Base-by-base conservation (phyloP, 2,329 filamentous ascomycete species). In the Fusarium dimerum region DNA sequence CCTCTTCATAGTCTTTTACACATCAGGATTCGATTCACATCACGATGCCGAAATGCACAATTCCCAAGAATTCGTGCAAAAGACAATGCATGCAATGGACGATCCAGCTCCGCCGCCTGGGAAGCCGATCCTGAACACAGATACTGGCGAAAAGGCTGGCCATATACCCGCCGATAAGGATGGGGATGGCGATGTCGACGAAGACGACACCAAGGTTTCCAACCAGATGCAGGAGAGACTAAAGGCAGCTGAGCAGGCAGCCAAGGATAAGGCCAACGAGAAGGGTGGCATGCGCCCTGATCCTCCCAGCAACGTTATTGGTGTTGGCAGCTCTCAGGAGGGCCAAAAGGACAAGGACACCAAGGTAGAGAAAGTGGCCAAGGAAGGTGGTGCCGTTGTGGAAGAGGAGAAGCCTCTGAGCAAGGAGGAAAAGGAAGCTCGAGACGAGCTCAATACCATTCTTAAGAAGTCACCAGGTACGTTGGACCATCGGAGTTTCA, bases 401-500 rank as follows among this genome's bases (percentile, higher is more conserved):
- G 52, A 49, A 16, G 59, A 59, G 40, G 64, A 62, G 30, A 66
- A 70, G 55, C 71, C 76, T 45, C 71, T 85, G 68, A 80, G 79
- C 12, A 75, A 80, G 30, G 81, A 86, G 56, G 81, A 87, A 48
- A 79, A 83, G 50, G 80, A 85, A 50, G 84, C 88, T 2, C 86
- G 92, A 68, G 73, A 75, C 16, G 89, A 91, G 70, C 73, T 97
- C 57, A 88, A 91, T 65, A 71, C 73, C 8, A 96, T 97, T 45
- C 72, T 97, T 59, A 94, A 92, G 76, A 88, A 86, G 67, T 86
- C 90, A 3, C 92, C 93, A 15, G 87, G 91, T 95, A 83, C 61
- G 83, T 76, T 4, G n/a, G n/a, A n/a, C n/a, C n/a, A n/a, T n/a
- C n/a, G n/a, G n/a, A n/a, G n/a, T n/a, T n/a, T n/a, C n/a, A n/a